These are phyloP conservation scores for Rhizopus microsporus DNA, from an alignment of 371 early-diverging fungal species.

Conservation along the genomic window DNA sequence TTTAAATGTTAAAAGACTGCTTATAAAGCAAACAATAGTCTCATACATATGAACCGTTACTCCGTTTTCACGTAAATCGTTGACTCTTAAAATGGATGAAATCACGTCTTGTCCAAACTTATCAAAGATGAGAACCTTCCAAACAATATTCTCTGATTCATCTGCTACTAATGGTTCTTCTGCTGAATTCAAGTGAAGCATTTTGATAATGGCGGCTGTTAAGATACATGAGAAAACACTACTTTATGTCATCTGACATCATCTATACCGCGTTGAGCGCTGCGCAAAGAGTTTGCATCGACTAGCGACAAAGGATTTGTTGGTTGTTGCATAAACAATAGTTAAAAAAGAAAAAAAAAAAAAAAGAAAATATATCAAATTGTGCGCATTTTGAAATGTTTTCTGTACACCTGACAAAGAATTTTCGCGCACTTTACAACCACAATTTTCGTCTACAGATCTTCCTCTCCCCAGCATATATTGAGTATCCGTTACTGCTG, in stretches of 20 bases:
- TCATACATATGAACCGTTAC: constrained; percentile 96
- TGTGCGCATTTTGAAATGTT: constrained; percentile 3
- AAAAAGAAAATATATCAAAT: neutral
- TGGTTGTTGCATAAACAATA: constrained; percentile 17
- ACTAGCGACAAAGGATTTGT: constrained; percentile 10
- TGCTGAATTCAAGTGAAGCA: constrained; percentile 32
- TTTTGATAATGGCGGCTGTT: constrained; percentile 24
- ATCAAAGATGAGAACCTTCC: constrained; percentile 99
- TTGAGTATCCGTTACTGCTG: too few relatives aligned
- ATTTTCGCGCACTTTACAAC: too few relatives aligned
- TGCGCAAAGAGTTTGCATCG: constrained; percentile 20
- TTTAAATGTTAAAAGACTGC: neutral
- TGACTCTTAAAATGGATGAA: constrained; percentile 95
- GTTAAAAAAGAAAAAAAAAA: constrained; percentile 6
- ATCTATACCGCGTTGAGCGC: constrained; percentile 23
- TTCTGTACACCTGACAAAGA: neutral
- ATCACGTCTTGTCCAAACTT: constrained; percentile 92
- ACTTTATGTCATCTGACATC: neutral
- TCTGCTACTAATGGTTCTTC: constrained; percentile 9
- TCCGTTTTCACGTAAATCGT: constrained; percentile 97
- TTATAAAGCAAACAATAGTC: neutral
- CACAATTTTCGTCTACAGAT: too few relatives aligned
- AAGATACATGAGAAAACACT: neutral
- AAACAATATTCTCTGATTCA: constrained; percentile 53
- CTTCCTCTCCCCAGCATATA: too few relatives aligned